Evolutionary conservation across 2,329 filamentous ascomycete species (phyloP).

Genomic region (Geoglossum cookeanum): DNA sequence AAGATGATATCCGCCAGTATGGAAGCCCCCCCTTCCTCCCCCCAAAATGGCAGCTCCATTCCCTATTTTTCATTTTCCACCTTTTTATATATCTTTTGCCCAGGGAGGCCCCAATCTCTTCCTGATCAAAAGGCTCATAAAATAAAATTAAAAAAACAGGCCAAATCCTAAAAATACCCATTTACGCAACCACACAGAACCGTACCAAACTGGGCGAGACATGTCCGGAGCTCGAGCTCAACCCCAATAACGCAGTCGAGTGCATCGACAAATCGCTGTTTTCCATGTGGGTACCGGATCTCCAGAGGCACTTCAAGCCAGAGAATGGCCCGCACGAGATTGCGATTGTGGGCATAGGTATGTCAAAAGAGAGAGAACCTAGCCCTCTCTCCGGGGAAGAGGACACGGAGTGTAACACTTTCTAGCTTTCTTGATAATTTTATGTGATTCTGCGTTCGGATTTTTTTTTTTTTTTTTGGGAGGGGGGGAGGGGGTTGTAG

Average conservation of each 20-base stretch:
- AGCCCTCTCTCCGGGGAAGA: too few relatives aligned
- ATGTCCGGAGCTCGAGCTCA: too few relatives aligned
- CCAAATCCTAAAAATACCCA: constrained; percentile 49
- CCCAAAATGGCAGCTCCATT: background rate
- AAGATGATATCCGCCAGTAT: constrained; percentile 31
- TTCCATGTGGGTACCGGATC: constrained; percentile 62
- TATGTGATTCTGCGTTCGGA: too few relatives aligned
- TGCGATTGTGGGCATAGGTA: constrained; percentile 60
- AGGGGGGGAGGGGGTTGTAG: too few relatives aligned
- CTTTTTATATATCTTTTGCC: too few relatives aligned
- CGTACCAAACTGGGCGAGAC: constrained; percentile 59
- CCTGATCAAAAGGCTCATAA: too few relatives aligned
- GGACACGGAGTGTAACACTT: too few relatives aligned
- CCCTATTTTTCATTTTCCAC: too few relatives aligned
- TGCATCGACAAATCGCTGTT: constrained; percentile 77
- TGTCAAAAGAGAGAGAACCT: too few relatives aligned
- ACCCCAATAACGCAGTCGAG: constrained; percentile 31
- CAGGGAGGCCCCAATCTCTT: too few relatives aligned
- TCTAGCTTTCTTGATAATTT: too few relatives aligned
- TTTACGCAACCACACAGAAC: constrained; percentile 77
- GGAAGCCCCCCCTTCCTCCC: constrained; percentile 5
- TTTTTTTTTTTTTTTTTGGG: too few relatives aligned
- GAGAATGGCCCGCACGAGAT: constrained; percentile 33
- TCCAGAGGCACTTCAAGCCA: constrained; percentile 26
- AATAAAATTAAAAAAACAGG: constrained; percentile 21